phyloP scores from a whole-genome alignment of 164 flowering plant genomes.

The Kingdonia uniflora region DNA sequence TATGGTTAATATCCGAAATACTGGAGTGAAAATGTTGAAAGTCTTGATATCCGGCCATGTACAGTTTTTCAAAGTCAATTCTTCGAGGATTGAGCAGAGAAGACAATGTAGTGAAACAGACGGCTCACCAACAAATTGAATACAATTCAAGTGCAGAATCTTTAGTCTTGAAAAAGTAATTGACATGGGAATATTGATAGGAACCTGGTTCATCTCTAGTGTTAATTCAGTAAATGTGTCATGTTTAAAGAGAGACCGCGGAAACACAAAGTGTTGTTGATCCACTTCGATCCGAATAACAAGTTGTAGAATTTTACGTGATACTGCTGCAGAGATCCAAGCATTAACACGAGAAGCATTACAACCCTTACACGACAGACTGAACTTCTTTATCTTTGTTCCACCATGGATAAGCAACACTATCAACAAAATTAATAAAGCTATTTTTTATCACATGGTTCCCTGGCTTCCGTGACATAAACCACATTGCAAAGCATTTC shows the following conservation, averaged over 20 bases:
- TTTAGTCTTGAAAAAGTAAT: not conserved
- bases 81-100: not conserved
- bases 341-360: not conserved
- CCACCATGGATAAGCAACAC: not conserved
- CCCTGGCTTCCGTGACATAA: not conserved
- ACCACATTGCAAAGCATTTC: not conserved
- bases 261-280: not conserved
- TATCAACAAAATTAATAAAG: not conserved
- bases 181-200: not conserved
- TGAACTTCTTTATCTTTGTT: not conserved
- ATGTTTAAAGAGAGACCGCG: not conserved
- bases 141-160: not conserved
- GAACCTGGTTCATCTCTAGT: not conserved
- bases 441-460: not conserved
- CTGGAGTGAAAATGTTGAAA: not conserved
- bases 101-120: not conserved
- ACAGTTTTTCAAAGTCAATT: not conserved
- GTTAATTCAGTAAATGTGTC: not conserved
- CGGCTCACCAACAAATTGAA: not conserved
- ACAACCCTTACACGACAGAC: not conserved
- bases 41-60: not conserved
- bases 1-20: not conserved
- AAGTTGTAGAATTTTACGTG: not conserved
- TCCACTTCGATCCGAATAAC: not conserved
- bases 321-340: not conserved